Conservation (phyloP, 192 early-diverging fungal species). For the Globomyces pollinis-pini region DNA sequence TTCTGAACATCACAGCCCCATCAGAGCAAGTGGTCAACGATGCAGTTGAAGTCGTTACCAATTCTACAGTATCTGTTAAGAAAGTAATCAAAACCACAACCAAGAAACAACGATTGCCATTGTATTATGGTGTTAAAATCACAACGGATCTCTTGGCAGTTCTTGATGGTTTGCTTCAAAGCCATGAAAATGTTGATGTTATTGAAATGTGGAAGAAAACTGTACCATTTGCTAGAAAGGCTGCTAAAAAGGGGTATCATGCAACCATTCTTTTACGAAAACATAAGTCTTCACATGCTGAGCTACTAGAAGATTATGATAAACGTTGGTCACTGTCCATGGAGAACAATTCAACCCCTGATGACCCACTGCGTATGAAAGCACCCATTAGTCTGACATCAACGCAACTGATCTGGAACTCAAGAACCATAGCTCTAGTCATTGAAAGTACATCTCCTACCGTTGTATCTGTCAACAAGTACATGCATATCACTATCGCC, state of each 20-base stretch:
- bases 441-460: constrained; percentile 4
- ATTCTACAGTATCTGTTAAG: constrained; percentile 8
- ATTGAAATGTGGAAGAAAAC: background rate
- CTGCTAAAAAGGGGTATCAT: constrained; percentile 15
- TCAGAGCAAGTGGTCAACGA: constrained; percentile 38
- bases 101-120: constrained; percentile 12
- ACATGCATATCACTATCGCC: constrained; percentile 30
- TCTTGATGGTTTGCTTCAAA: constrained; percentile 8
- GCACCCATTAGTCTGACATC: background rate
- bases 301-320: background rate
- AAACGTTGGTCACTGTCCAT: no score
- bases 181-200: background rate
- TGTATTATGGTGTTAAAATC: constrained; percentile 21
- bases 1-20: constrained; percentile 24
- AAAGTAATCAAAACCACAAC: no score
- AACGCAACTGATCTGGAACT: constrained; percentile 21
- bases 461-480: constrained; percentile 7
- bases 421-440: constrained; percentile 15
- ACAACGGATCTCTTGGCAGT: background rate
- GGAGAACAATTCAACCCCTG: background rate
- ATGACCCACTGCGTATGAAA: background rate
- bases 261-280: constrained; percentile 15
- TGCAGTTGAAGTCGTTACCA: constrained; percentile 41
- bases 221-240: background rate
- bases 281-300: background rate